Conservation (phyloP, 2,329 filamentous ascomycete genomes). For the Juglanconis sp. region DNA sequence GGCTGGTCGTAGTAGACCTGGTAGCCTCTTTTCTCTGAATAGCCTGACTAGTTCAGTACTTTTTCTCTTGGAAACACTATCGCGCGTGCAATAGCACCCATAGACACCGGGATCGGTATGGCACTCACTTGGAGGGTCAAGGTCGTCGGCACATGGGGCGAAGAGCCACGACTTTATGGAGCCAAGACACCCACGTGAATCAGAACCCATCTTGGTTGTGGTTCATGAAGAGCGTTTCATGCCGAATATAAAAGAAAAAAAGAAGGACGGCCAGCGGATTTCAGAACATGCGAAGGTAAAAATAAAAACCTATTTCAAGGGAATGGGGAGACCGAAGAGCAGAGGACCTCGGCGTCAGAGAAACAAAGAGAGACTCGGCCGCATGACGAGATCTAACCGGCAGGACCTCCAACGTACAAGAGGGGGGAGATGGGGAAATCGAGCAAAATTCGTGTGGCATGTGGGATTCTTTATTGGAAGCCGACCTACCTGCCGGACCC, state of each 20-base stretch:
- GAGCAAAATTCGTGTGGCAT: constrained; percentile 12
- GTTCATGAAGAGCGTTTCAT: constrained; percentile 20
- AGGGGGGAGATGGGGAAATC: constrained; percentile 2
- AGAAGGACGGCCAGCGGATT: constrained; percentile 25
- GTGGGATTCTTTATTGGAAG: constrained; percentile 20
- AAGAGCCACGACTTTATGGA: constrained; percentile 43
- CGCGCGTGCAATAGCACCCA: constrained; percentile 2
- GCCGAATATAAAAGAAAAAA: constrained; percentile 15
- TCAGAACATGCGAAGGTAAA: constrained; percentile 9
- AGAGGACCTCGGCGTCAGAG: constrained; percentile 8
- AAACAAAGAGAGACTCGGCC: constrained; percentile 10
- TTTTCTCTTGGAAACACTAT: not conserved
- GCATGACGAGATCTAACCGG: constrained; percentile 15
- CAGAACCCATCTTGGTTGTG: constrained; percentile 19
- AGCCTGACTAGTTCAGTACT: constrained; percentile 12
- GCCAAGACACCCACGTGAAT: constrained; percentile 44
- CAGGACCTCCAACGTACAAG: constrained; percentile 8
- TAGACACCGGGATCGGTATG: not conserved
- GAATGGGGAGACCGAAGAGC: constrained; percentile 2
- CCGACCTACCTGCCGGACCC: constrained; percentile 16
- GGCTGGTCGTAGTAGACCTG: constrained; percentile 33
- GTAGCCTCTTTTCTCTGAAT: constrained; percentile 17
- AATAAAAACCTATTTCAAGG: constrained; percentile 5
- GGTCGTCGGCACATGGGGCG: constrained; percentile 26
- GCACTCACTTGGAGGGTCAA: constrained; percentile 8